Evolutionary conservation across 1,139 yeast genomes (phyloP), one percentile per base, ranked within the genome.

Genomic region (Yamadazyma triangularis): DNA sequence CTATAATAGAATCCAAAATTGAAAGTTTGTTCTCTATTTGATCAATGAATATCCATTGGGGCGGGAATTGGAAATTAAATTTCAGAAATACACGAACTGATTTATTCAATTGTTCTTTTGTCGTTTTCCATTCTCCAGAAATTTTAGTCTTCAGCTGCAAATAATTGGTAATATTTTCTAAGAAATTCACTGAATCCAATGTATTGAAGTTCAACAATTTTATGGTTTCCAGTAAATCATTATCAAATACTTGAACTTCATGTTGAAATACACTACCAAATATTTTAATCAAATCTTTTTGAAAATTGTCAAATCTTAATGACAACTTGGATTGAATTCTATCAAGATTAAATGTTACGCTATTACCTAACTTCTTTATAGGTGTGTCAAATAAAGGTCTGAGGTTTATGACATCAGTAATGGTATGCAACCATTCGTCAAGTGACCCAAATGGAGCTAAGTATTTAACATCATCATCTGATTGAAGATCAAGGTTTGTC

Each of bases 11-110:
- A 1, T 48, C 41, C 8, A 84, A 50, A 4, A 74, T 62, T 1
- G 63, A 50, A 36, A 70, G 51, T 32, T 73, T 76, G 34, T 62
- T 66, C 16, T 75, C 79, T 2, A 86, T 43, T 42, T 84, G 93
- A 28, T 83, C 93, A 26, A 64, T 62, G 47, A 62, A 74, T 1
- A 79, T 41, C 86, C 91, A 83, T 16, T 69, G 68, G 0, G 51
- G 29, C 0, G 81, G 74, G 33, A 77, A 70, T 24, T 63, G 64
- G 43, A 60, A 42, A 13, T 29, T 33, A 16, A 39, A 36, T 14
- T 31, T 36, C 3, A 32, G 40, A 10, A 83, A 53, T 1, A 68
- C 40, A n/a, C 2, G 48, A 18, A 7, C 50, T 35, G 80, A 84
- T 3, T 79, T 74, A 4, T 54, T 44, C 37, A 64, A 57, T 5